Conservation (phyloP, 192 early-diverging fungal species). For the Coemansia brasiliensis region DNA sequence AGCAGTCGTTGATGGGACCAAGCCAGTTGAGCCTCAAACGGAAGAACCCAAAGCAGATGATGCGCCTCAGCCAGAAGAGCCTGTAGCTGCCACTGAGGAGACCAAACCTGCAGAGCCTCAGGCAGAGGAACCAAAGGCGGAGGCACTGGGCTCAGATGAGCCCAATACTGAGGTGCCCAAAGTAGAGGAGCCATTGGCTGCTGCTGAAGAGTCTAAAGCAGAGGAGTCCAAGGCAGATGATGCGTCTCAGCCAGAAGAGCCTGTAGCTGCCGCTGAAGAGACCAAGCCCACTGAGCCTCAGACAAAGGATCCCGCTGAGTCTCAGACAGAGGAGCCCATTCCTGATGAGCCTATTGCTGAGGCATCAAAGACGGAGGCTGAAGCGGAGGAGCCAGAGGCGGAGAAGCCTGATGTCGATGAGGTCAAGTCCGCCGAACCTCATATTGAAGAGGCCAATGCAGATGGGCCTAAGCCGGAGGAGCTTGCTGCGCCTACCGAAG, state of each 20-base stretch:
- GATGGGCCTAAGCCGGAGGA: not conserved
- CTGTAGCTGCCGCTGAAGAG: constrained; percentile 5
- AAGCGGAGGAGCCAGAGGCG: not conserved
- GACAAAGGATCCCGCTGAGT: not conserved
- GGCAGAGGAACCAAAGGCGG: constrained; percentile 1
- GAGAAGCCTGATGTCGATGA: constrained; percentile 2
- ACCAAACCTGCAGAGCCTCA: not conserved
- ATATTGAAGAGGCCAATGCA: too few relatives aligned
- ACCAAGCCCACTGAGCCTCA: too few relatives aligned
- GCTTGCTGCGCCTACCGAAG: not conserved
- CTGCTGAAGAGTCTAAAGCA: constrained; percentile 1
- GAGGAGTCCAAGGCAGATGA: not conserved
- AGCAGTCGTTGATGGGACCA: not conserved
- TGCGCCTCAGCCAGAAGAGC: too few relatives aligned
- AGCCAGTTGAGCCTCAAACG: too few relatives aligned
- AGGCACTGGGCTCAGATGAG: constrained; percentile 1
- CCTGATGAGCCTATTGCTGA: not conserved
- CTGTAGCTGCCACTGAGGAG: not conserved
- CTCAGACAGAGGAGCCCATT: too few relatives aligned
- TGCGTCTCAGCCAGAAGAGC: not conserved
- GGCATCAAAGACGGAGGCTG: not conserved
- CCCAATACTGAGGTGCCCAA: not conserved
- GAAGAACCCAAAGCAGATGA: too few relatives aligned
- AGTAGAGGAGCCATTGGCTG: too few relatives aligned
- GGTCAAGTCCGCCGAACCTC: not conserved